Base-by-base conservation (phyloP, 306 rosid species). In the Casuarina equisetifolia region DNA sequence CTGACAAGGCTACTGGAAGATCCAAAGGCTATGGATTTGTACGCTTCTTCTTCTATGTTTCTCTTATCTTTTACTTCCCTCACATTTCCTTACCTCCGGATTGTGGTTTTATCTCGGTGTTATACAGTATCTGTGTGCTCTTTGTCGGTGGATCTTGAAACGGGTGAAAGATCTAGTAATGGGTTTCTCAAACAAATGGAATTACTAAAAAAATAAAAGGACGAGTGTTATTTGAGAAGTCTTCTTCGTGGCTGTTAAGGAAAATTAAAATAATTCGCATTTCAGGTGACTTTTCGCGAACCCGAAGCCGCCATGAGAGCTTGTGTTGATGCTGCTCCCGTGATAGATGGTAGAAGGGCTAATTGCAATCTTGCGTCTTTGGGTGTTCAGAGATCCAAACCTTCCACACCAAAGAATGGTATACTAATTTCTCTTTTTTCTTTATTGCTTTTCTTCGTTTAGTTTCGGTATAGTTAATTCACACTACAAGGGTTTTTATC, bases 11-110 rank as follows among this genome's bases (percentile, higher is more conserved):
- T 76, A 92, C 99, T 2, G 97, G 97, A 53, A 87, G 97, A 95
- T 95, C 99, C 70, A 95, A 95, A 73, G 99, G 99, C 91, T 95
- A 95, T 62, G 99, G 99, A 72, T 95, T 95, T 75, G 99, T 95
- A 95, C 19, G 86, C 69, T 76, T 8, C 45, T 43, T 19, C 42
- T 53, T 6, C 25, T 57, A 25, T 25, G 32, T 25, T 25, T 25
- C 32, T 50, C 15, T 9, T n/a, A 4, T 57, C 13, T 49, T 20
- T 12, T n/a, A 6, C 45, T 53, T 25, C 32, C 44, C 40, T 72
- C 53, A 6, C 75, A 45, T 76, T 52, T 46, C 12, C 59, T 15
- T 36, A 6, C 40, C 35, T 44, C 45, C 35, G 12, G 16, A 8
- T 68, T 53, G 32, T 17, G 51, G 5, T 16, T 50, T 11, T 17